phyloP scores from a whole-genome alignment of 805 yeast species.

The Candida caryicola region DNA sequence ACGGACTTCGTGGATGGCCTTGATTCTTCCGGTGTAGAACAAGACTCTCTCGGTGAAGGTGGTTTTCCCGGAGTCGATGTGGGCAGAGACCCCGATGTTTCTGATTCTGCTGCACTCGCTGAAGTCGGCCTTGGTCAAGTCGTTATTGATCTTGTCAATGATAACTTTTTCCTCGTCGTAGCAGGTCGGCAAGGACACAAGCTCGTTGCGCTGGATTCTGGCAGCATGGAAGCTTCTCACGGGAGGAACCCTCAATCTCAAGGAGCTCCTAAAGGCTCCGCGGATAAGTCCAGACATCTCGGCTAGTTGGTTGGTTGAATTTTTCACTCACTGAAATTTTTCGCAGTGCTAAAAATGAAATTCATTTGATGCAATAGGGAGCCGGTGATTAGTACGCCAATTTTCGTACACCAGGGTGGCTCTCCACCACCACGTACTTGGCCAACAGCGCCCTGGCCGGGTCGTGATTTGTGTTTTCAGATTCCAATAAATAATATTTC shows the following conservation, averaged over 20 bases:
- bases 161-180: slow-evolving; percentile 74
- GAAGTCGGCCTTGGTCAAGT: slow-evolving; percentile 51
- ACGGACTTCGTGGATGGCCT: slow-evolving; percentile 94
- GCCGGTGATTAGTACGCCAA: no score
- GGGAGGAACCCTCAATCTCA: background rate
- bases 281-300: background rate
- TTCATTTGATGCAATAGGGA: no score
- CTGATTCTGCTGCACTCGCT: slow-evolving; percentile 60
- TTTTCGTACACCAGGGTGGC: no score
- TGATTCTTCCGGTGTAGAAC: slow-evolving; percentile 94
- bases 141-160: slow-evolving; percentile 54
- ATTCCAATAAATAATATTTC: no score
- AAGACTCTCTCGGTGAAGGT: slow-evolving; percentile 97
- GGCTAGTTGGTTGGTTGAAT: background rate
- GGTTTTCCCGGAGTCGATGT: slow-evolving; percentile 96
- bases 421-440: no score
- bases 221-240: slow-evolving; percentile 3
- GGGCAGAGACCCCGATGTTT: slow-evolving; percentile 97
- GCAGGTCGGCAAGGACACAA: slow-evolving; percentile 29
- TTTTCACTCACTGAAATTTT: background rate
- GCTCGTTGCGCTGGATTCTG: slow-evolving; percentile 6
- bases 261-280: background rate
- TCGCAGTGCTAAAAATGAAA: no score
- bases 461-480: no score
- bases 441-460: no score